Percentiles rank a stretch among this genome's conserved stretches.
These are phyloP conservation scores for Zymoseptoria ardabiliae DNA, from an alignment of 2,329 filamentous ascomycete genomes.

Conservation along the genomic window DNA sequence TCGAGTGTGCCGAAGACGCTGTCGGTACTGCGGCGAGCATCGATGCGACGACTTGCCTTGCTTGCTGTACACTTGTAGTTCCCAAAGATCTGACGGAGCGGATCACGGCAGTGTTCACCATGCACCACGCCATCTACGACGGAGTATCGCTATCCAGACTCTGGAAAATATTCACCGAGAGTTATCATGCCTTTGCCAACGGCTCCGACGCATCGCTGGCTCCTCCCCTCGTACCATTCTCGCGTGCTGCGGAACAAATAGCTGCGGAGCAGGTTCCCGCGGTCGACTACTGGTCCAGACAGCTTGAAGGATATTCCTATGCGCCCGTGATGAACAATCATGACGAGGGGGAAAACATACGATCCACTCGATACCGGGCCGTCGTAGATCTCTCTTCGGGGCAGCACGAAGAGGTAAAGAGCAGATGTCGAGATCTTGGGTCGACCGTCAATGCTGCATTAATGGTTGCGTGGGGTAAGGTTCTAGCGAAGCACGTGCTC, in stretches of 20 bases:
- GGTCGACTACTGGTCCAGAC: constrained; percentile 9
- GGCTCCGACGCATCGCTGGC: not conserved
- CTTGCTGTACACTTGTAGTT: constrained; percentile 2
- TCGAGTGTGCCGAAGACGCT: constrained; percentile 1
- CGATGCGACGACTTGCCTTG: not conserved
- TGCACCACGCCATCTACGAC: constrained; percentile 17
- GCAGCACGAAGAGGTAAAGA: not conserved
- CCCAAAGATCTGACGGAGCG: not conserved
- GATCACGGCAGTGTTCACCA: constrained; percentile 3
- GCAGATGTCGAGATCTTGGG: constrained; percentile 5
- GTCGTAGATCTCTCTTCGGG: not conserved
- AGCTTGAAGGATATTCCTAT: constrained; percentile 6
- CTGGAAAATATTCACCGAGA: constrained; percentile 4
- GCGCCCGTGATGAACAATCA: not conserved
- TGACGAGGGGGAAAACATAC: not conserved
- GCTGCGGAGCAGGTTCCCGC: constrained; percentile 3
- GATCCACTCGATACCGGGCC: not conserved
- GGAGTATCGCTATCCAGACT: constrained; percentile 11
- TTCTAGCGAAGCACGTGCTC: not conserved
- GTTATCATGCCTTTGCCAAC: not conserved
- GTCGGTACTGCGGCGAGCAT: constrained; percentile 7
- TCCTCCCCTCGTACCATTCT: constrained; percentile 8
- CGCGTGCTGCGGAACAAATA: constrained; percentile 7
- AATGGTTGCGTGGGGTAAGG: constrained; percentile 10
- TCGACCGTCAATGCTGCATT: constrained; percentile 8